These are phyloP conservation scores for Euphrasia confusa DNA, from an alignment of 257 asterid species.

Conservation along the genomic window DNA sequence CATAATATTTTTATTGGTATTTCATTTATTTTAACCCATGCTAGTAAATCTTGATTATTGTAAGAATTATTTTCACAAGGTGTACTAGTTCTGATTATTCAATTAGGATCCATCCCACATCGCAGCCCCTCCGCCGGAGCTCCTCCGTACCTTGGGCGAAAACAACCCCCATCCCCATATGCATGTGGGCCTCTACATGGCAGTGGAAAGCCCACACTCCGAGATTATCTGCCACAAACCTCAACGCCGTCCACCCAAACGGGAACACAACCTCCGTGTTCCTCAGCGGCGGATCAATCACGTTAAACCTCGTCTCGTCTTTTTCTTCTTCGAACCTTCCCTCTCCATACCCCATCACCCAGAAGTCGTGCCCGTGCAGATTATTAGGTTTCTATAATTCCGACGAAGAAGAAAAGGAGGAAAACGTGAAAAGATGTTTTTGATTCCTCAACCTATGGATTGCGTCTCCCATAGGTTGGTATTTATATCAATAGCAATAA, in stretches of 20 bases:
- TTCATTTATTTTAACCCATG: no score
- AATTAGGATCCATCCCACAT: not conserved
- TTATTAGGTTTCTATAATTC: no score
- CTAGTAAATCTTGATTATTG: no score
- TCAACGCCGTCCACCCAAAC: slow-evolving; percentile 74
- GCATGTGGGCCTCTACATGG: slow-evolving; percentile 2
- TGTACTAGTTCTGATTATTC: no score
- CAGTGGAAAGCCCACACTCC: slow-evolving; percentile 14
- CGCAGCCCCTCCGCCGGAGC: not conserved
- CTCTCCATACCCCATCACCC: slow-evolving; percentile 29
- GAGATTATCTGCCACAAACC: slow-evolving; percentile 10
- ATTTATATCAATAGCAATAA: no score
- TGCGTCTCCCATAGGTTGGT: no score
- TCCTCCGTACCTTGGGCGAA: not conserved
- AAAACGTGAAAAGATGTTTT: no score
- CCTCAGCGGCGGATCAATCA: not conserved
- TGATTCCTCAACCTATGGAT: no score
- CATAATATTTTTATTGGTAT: no score
- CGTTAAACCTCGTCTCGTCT: not conserved
- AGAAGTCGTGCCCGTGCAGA: slow-evolving; percentile 78
- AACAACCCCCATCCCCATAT: slow-evolving; percentile 69
- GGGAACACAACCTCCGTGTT: slow-evolving; percentile 4
- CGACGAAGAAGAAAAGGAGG: no score
- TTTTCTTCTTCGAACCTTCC: not conserved
- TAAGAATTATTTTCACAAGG: no score